A percentile compares a stretch with the other conserved stretches of the same genome.
Evolutionary conservation across 2,329 filamentous ascomycete genomes (phyloP).

Genomic region (Aspergillus amoenus): DNA sequence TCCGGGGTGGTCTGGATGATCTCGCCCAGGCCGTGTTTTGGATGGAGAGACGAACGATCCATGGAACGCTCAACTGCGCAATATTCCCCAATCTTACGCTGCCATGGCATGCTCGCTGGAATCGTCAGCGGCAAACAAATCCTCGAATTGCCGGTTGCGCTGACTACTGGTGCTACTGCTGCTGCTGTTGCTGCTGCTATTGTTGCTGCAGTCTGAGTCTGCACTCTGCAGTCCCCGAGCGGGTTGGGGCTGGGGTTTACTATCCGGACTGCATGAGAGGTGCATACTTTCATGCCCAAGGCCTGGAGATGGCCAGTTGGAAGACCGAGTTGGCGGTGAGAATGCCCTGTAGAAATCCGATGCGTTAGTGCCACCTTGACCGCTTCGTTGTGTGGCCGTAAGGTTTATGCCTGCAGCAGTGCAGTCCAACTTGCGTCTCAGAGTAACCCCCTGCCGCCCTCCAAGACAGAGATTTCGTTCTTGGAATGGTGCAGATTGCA

Average conservation of each 20-base stretch:
- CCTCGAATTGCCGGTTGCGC: neutral
- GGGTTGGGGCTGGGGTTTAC: neutral
- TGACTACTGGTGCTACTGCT: no score
- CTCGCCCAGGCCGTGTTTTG: slow-evolving; percentile 6
- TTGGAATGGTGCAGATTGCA: neutral
- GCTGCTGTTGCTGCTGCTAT: neutral
- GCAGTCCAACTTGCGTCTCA: slow-evolving; percentile 9
- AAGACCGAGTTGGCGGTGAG: neutral
- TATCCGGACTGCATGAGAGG: no score
- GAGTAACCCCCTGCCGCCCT: neutral
- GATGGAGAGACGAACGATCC: neutral
- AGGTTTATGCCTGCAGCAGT: slow-evolving; percentile 28
- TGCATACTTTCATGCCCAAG: neutral
- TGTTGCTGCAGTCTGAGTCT: neutral
- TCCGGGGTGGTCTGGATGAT: slow-evolving; percentile 14
- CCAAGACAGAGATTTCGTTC: neutral
- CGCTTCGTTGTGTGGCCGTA: slow-evolving; percentile 27
- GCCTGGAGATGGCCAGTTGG: neutral
- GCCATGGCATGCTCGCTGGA: neutral
- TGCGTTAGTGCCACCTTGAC: slow-evolving; percentile 16
- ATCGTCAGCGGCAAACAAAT: neutral
- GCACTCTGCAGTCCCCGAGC: neutral
- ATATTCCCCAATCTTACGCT: neutral
- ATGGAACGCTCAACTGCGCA: neutral
- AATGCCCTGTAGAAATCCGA: neutral